Percentiles rank a stretch among this genome's conserved stretches.
Evolutionary conservation across 495 filamentous ascomycete species (phyloP).

Genomic region (Penicillium cataractarum): DNA sequence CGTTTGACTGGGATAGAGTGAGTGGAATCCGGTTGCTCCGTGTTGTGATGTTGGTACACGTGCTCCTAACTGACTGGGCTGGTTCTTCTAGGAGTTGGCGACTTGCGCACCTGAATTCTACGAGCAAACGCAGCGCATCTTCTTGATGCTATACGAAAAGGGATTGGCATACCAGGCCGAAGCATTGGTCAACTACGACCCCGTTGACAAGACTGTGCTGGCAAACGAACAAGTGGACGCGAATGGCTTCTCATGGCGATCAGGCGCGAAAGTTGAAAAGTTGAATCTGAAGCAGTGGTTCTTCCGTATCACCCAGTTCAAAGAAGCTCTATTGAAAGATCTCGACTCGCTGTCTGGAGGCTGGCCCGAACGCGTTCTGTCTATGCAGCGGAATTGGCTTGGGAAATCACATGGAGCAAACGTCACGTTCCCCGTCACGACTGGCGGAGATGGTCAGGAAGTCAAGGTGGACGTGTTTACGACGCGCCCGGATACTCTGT

Average conservation of each 20-base stretch:
- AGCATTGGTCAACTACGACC: constrained; percentile 86
- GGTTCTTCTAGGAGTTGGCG: constrained; percentile 66
- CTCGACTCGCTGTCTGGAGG: constrained; percentile 64
- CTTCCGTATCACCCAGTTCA: constrained; percentile 78
- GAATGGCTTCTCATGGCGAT: constrained; percentile 83
- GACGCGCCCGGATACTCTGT: constrained; percentile 80
- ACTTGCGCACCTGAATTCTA: constrained; percentile 86
- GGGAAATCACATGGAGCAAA: constrained; percentile 75
- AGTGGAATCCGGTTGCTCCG: constrained; percentile 27
- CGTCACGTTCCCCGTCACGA: constrained; percentile 66
- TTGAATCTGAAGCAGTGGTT: constrained; percentile 87
- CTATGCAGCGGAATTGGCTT: constrained; percentile 90
- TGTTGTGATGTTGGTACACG: neutral
- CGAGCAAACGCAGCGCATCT: constrained; percentile 84
- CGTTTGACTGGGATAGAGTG: constrained; percentile 83
- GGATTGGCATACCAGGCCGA: constrained; percentile 79
- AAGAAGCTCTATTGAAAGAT: constrained; percentile 72
- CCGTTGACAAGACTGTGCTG: constrained; percentile 84
- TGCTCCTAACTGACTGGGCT: neutral
- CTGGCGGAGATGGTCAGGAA: constrained; percentile 29
- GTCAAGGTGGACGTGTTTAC: constrained; percentile 74
- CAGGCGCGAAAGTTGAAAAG: constrained; percentile 83
- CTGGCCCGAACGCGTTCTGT: constrained; percentile 81
- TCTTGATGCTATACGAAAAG: constrained; percentile 70
- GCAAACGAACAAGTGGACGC: constrained; percentile 91